Percentiles rank a stretch among this genome's conserved stretches.
phyloP scores from a whole-genome alignment of 176 grass and related monocot genomes.

The Paspalum vaginatum region DNA sequence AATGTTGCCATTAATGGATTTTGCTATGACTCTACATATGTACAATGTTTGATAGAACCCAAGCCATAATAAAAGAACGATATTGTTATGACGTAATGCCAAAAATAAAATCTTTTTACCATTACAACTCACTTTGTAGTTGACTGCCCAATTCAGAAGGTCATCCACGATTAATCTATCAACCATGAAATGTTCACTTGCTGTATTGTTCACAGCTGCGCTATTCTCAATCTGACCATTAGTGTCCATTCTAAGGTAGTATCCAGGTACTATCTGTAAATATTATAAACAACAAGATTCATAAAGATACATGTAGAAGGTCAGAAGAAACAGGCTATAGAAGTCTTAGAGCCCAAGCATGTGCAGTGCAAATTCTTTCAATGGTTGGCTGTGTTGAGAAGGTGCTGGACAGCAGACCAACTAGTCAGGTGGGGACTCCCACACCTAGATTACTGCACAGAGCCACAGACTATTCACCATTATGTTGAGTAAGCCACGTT shows the following conservation, averaged over 20 bases:
- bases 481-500: too few species aligned
- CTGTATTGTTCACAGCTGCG: constrained; percentile 78
- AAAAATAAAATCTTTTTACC: constrained; percentile 11
- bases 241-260: constrained; percentile 72
- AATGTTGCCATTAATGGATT: constrained; percentile 1
- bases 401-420: too few species aligned
- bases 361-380: too few species aligned
- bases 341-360: too few species aligned
- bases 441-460: too few species aligned
- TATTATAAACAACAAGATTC: constrained; percentile 30
- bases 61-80: constrained; percentile 2
- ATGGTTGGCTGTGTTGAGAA: too few species aligned
- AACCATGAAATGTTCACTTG: constrained; percentile 94
- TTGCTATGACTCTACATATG: neutral
- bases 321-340: neutral
- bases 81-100: neutral
- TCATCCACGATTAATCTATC: constrained; percentile 91
- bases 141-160: constrained; percentile 78
- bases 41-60: neutral
- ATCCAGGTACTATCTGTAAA: constrained; percentile 87
- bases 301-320: constrained; percentile 12
- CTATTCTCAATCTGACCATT: constrained; percentile 84
- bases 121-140: constrained; percentile 74
- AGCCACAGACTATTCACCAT: too few species aligned
- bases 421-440: too few species aligned